Evolutionary conservation across 768 basidiomycete species (phyloP), one percentile per base, ranked within the genome.

Genomic region (Russula sp.): DNA sequence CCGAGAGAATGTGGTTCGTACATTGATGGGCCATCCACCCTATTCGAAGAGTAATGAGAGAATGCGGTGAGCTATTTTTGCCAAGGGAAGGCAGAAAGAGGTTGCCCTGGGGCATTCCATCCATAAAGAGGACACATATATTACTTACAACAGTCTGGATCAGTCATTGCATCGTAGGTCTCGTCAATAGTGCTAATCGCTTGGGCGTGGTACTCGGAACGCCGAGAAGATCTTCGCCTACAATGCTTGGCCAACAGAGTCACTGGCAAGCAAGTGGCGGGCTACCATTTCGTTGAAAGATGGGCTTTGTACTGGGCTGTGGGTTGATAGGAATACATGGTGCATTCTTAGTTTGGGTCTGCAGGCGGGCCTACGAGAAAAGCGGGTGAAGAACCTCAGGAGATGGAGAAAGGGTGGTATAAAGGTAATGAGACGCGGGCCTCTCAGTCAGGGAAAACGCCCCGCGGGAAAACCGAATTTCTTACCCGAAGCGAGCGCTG

Each of bases 131-230:
- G n/a, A n/a, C n/a, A n/a, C 13, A 41, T 47, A 52, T 11, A 10
- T 11, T 1, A 61, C 66, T 49, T 48, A 66, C 66, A 66, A 25
- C 66, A 66, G 34, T 58, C 64, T 16, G 64, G 64, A 22, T 66
- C 66, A 3, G 13, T 29, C 1, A 1, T 52, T 68, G 70, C 36
- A 14, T 65, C 41, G 29, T 66, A 62, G 34, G 43, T 61, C 32
- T 16, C 49, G 25, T 39, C 22, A 34, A 39, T 34, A 39, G 50
- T 55, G 47, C 42, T 34, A 22, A 46, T 22, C 50, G 59, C 69
- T 80, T 83, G 16, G 77, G 72, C 4, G 70, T 11, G 3, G 81
- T 81, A 55, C 81, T 77, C 46, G 83, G 84, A 51, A 85, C 73
- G 39, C 64, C 73, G 67, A 53, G 29, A 71, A 67, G 29, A 85